Percentiles rank a stretch among this genome's conserved stretches.
Evolutionary conservation across 108 stramenopile genomes (phyloP).

Genomic region (Cyclotella atomus): DNA sequence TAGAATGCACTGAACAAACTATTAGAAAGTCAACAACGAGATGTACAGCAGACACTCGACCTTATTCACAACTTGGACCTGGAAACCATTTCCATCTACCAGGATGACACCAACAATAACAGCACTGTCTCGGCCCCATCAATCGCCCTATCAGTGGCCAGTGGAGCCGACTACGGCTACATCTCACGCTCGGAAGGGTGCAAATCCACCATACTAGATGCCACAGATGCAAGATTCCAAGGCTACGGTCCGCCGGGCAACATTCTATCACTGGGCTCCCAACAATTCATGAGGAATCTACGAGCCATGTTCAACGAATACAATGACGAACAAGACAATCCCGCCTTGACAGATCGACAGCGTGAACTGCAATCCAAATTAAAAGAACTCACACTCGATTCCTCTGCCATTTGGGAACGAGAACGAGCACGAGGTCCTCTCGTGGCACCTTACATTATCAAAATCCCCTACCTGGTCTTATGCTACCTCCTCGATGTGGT

Average conservation of each 20-base stretch:
- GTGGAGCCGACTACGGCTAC: slow-evolving; percentile 67
- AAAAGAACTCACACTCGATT: slow-evolving; percentile 53
- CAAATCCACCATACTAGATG: slow-evolving; percentile 14
- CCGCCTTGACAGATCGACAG: slow-evolving; percentile 39
- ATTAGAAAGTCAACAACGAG: slow-evolving; percentile 49
- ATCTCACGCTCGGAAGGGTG: slow-evolving; percentile 65
- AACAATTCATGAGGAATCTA: slow-evolving; percentile 65
- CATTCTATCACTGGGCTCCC: slow-evolving; percentile 49
- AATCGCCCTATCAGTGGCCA: slow-evolving; percentile 52
- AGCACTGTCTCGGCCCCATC: not conserved
- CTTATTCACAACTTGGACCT: slow-evolving; percentile 39
- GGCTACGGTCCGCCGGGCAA: slow-evolving; percentile 67
- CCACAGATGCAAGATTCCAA: slow-evolving; percentile 37
- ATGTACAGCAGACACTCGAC: slow-evolving; percentile 51
- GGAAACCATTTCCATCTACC: slow-evolving; percentile 5
- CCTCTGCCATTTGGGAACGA: slow-evolving; percentile 62
- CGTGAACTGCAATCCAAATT: slow-evolving; percentile 45
- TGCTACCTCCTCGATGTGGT: slow-evolving; percentile 66
- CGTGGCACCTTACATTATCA: slow-evolving; percentile 62
- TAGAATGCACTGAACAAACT: slow-evolving; percentile 52
- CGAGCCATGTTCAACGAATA: slow-evolving; percentile 72
- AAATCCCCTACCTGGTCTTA: slow-evolving; percentile 58
- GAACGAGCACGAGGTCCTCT: slow-evolving; percentile 52
- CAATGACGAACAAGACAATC: slow-evolving; percentile 44
- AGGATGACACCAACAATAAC: not conserved